These are phyloP conservation scores for Didymella exigua DNA, from an alignment of 2,329 filamentous ascomycete genomes.

Conservation along the genomic window DNA sequence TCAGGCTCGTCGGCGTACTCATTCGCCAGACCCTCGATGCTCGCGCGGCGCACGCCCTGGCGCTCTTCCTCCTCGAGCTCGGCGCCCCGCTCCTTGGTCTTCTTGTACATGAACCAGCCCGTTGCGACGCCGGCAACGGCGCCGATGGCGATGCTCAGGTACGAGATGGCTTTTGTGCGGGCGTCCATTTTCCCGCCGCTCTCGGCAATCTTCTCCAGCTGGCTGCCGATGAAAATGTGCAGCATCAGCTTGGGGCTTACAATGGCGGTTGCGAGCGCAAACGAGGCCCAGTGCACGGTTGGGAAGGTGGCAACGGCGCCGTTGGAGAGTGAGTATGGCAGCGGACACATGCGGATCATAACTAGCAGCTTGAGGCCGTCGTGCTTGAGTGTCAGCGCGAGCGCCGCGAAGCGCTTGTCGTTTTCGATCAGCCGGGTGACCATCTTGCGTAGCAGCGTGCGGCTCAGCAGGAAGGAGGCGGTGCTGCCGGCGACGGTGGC, in stretches of 20 bases:
- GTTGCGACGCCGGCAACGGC: slow-evolving; percentile 73
- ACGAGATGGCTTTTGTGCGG: slow-evolving; percentile 80
- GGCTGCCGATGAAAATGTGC: slow-evolving; percentile 87
- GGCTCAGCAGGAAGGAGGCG: slow-evolving; percentile 77
- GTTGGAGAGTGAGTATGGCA: slow-evolving; percentile 93
- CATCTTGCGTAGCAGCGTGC: slow-evolving; percentile 77
- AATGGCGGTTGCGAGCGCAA: slow-evolving; percentile 80
- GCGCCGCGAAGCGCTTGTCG: slow-evolving; percentile 86
- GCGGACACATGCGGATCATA: slow-evolving; percentile 88
- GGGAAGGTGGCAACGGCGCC: slow-evolving; percentile 94
- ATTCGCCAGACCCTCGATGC: slow-evolving; percentile 44
- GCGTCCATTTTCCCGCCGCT: slow-evolving; percentile 81
- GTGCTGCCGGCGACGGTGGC: slow-evolving; percentile 81
- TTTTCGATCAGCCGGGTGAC: slow-evolving; percentile 80
- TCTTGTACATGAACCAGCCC: slow-evolving; percentile 83
- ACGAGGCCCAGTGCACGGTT: slow-evolving; percentile 76
- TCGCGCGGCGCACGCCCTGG: slow-evolving; percentile 40
- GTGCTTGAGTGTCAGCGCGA: slow-evolving; percentile 84
- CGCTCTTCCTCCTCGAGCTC: slow-evolving; percentile 56
- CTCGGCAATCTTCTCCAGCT: slow-evolving; percentile 82
- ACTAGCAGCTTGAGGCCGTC: slow-evolving; percentile 88
- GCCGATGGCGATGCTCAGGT: slow-evolving; percentile 77
- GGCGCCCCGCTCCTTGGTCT: slow-evolving; percentile 57
- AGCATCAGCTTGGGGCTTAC: slow-evolving; percentile 87
- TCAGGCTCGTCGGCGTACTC: slow-evolving; percentile 55